phyloP scores from a whole-genome alignment of 1,284 basidiomycete species.

The Cutaneotrichosporon dermatis region DNA sequence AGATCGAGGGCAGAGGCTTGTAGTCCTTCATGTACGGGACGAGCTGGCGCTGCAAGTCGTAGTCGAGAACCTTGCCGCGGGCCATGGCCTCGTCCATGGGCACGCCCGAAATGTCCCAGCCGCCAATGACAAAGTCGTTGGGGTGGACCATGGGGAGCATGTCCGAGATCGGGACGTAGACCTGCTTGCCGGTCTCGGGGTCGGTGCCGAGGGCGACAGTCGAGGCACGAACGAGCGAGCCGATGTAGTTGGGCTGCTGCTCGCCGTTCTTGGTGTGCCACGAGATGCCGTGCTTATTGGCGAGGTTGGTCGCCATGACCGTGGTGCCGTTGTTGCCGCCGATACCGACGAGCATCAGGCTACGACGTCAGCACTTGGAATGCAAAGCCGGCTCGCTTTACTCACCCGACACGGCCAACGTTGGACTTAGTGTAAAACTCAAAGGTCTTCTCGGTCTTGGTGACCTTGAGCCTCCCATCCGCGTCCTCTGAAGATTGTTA shows the following conservation, averaged over 20 bases:
- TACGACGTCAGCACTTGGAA: conserved; percentile 40
- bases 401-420: conserved; percentile 88
- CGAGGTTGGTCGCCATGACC: conserved; percentile 88
- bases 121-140: conserved; percentile 94
- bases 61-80: conserved; percentile 91
- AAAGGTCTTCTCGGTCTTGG: conserved; percentile 66
- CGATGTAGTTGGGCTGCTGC: conserved; percentile 96
- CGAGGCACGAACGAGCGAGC: conserved; percentile 81
- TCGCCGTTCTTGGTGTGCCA: conserved; percentile 93
- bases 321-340: conserved; percentile 98
- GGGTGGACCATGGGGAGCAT: conserved; percentile 98
- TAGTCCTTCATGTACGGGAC: conserved; percentile 77
- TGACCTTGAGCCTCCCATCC: conserved; percentile 67
- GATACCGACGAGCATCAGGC: conserved; percentile 92
- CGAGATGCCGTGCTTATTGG: conserved; percentile 89
- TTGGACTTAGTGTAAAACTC: conserved; percentile 89
- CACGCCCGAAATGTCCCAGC: conserved; percentile 91
- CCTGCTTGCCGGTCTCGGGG: conserved; percentile 76
- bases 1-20: conserved; percentile 88
- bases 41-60: conserved; percentile 94
- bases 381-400: neutral
- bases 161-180: conserved; percentile 88
- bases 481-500: conserved; percentile 47
- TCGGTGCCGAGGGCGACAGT: conserved; percentile 89
- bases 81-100: conserved; percentile 88